phyloP scores from a whole-genome alignment of 2,329 filamentous ascomycete genomes.

The Hysterium pulicare region DNA sequence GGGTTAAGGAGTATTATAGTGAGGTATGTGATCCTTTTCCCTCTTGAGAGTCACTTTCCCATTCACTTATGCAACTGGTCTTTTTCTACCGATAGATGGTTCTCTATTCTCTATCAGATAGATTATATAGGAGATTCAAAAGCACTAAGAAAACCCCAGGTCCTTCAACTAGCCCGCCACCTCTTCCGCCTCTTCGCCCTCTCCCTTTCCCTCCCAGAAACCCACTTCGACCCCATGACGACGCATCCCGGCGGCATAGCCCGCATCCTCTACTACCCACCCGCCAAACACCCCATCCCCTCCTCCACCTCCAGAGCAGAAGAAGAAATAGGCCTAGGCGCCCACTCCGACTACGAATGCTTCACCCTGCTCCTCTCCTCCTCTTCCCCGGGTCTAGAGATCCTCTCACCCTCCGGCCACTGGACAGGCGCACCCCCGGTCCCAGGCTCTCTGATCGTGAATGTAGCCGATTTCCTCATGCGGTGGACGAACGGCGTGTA shows the following conservation, averaged over 20 bases:
- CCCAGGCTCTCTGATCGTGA: slow-evolving; percentile 48
- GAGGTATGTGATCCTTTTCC: no score
- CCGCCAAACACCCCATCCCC: slow-evolving; percentile 18
- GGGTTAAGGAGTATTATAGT: slow-evolving; percentile 38
- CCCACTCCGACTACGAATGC: slow-evolving; percentile 35
- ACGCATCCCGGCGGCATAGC: slow-evolving; percentile 42
- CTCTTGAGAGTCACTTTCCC: not conserved
- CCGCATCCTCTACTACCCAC: slow-evolving; percentile 39
- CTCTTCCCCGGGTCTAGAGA: slow-evolving; percentile 28
- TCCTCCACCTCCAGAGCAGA: slow-evolving; percentile 3
- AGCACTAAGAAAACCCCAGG: no score
- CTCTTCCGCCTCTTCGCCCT: slow-evolving; percentile 42
- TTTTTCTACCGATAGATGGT: no score
- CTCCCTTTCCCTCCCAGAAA: slow-evolving; percentile 35
- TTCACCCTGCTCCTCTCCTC: slow-evolving; percentile 32
- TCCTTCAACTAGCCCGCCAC: slow-evolving; percentile 38
- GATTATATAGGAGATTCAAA: no score
- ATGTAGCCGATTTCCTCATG: slow-evolving; percentile 52
- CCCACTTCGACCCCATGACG: slow-evolving; percentile 40
- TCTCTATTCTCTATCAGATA: no score
- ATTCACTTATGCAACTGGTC: no score
- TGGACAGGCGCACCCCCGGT: slow-evolving; percentile 38
- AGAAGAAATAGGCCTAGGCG: slow-evolving; percentile 29
- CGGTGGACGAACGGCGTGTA: slow-evolving; percentile 51
- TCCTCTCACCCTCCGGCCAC: slow-evolving; percentile 26